Evolutionary conservation across 768 basidiomycete species (phyloP), one percentile per base, ranked within the genome.

Genomic region (Filobasidium wieringae): DNA sequence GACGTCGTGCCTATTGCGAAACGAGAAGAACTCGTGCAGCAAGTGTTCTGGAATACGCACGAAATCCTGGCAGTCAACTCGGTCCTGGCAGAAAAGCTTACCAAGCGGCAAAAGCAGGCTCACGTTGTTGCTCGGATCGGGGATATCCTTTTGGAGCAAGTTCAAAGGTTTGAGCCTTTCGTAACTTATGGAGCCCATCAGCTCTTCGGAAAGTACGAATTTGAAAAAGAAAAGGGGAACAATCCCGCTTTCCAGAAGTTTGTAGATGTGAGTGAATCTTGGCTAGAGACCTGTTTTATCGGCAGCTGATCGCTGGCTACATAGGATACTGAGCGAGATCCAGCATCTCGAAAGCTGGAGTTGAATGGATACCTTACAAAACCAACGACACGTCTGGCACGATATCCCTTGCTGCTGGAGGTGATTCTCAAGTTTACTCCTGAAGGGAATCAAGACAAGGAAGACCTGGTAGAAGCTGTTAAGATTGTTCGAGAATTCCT

Each of bases 321-420:
- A 33, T 17, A 92, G 91, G 78, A 82, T 63, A 88, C 87, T 2
- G 95, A 99, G 71, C 85, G 95, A 19, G 77, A 87, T 19, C 92
- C 92, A 0, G 91, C 95, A 71, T 96, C 92, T 8, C 81, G 93
- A 29, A 97, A 96, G 75, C 81, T 97, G 33, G 95, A 99, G 74
- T 76, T 99, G 50, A 99, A 99, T 71, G 95, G 89, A 1, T 99
- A 97, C 73, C 78, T 99, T 37, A 99, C 95, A 7, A 97, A 96
- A 73, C 95, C 95, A 1, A 97, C 95, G 1, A 97, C 95, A 5
- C 84, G 95, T 66, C 79, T 99, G 27, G 95, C 93, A n/a, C 80
- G 95, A 62, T 97, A 97, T 72, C 95, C 95, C 7, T 79, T 99
- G 1, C 77, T 97, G 1, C 79, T 99, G 30, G 90, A 88, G 64